A percentile compares a stretch with the other conserved stretches of the same genome.
Conservation (phyloP, 2,329 filamentous ascomycete species). For the Phaeosphaeria sp. region DNA sequence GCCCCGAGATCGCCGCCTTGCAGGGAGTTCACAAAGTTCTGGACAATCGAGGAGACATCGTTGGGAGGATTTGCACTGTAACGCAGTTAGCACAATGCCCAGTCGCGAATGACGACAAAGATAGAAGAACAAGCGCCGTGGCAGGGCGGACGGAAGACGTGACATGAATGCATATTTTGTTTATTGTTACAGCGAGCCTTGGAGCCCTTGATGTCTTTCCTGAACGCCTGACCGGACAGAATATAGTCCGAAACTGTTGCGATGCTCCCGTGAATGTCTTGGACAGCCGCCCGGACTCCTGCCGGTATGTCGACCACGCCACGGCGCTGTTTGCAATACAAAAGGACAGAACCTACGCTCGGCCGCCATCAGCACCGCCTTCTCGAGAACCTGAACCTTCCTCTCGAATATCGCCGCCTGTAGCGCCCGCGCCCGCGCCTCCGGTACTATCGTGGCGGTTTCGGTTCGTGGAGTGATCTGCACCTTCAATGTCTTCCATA, state of each 20-base stretch:
- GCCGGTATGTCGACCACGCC: conserved; percentile 41
- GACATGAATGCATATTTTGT: conserved; percentile 42
- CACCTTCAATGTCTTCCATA: conserved; percentile 65
- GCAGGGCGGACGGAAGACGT: conserved; percentile 33
- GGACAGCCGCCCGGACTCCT: conserved; percentile 23
- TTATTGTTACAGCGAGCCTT: conserved; percentile 43
- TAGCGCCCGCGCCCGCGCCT: conserved; percentile 84
- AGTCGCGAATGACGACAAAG: conserved; percentile 7
- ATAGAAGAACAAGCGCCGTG: conserved; percentile 34
- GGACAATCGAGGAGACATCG: conserved; percentile 80
- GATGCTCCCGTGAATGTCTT: conserved; percentile 24
- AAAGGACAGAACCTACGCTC: conserved; percentile 86
- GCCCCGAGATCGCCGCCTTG: conserved; percentile 58
- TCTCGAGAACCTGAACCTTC: conserved; percentile 89
- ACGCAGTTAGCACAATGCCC: conserved; percentile 28
- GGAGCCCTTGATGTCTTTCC: conserved; percentile 19
- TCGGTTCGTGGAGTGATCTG: conserved; percentile 48
- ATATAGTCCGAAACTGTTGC: conserved; percentile 20
- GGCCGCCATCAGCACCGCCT: conserved; percentile 92
- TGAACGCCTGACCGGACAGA: conserved; percentile 42
- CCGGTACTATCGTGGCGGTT: conserved; percentile 61
- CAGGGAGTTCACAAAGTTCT: conserved; percentile 87
- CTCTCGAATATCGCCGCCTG: conserved; percentile 87
- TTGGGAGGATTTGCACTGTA: conserved; percentile 56
- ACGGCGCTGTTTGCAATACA: conserved; percentile 41